phyloP scores from a whole-genome alignment of 257 asterid genomes.

The Echium plantagineum region DNA sequence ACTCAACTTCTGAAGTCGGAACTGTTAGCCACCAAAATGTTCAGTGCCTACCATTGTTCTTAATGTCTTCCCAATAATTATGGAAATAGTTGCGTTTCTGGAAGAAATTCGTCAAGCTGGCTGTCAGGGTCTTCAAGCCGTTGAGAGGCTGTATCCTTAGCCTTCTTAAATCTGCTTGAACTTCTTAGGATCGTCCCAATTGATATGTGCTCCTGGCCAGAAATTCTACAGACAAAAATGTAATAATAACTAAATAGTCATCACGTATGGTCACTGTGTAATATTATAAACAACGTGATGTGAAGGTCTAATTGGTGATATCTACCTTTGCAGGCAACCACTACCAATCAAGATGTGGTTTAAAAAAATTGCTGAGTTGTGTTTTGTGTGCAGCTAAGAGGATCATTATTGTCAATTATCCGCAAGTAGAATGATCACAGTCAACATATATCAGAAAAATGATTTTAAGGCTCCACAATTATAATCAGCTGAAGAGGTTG shows the following conservation, averaged over 20 bases:
- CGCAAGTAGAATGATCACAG: background rate
- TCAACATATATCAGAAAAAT: background rate
- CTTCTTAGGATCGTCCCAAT: conserved; percentile 51
- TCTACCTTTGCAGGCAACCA: no score
- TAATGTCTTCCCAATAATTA: no score
- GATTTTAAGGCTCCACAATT: no score
- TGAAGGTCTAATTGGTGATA: background rate
- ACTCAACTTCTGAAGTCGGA: no score
- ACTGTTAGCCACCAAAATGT: no score
- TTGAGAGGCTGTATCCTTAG: conserved; percentile 46
- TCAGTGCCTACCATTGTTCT: no score
- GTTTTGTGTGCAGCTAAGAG: background rate
- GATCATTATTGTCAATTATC: background rate
- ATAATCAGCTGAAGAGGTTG: background rate
- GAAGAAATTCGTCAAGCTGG: conserved; percentile 9
- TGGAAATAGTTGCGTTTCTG: no score
- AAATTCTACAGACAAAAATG: conserved; percentile 24
- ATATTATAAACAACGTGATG: background rate
- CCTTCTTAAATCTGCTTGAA: conserved; percentile 64
- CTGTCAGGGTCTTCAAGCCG: conserved; percentile 24
- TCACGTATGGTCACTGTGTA: background rate
- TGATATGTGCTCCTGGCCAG: conserved; percentile 18
- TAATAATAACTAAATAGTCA: background rate
- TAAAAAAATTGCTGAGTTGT: background rate
- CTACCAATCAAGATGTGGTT: background rate